These are phyloP conservation scores for Zostera marina DNA, from an alignment of 116 monocot genomes.

Conservation along the genomic window DNA sequence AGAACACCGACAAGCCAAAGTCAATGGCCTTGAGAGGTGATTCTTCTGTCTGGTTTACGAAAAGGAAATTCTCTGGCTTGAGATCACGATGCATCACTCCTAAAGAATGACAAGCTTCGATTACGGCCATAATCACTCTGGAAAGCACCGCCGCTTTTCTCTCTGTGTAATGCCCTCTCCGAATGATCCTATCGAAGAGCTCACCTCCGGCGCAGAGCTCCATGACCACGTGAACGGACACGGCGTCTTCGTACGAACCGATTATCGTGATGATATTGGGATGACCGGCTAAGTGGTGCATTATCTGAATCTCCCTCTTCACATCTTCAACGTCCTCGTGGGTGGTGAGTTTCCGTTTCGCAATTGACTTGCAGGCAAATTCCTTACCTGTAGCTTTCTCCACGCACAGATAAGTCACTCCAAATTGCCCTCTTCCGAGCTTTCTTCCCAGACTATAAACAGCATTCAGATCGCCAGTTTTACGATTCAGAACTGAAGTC, in stretches of 20 bases:
- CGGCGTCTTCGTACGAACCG: conserved; percentile 40
- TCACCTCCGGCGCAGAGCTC: conserved; percentile 62
- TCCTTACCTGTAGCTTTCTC: conserved; percentile 40
- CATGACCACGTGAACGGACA: conserved; percentile 62
- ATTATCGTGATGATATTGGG: conserved; percentile 33
- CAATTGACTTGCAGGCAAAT: conserved; percentile 68
- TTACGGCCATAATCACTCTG: conserved; percentile 36
- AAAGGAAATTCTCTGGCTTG: conserved; percentile 26
- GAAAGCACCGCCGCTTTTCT: conserved; percentile 45
- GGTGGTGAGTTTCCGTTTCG: conserved; percentile 44
- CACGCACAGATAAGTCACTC: conserved; percentile 46
- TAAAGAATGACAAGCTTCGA: conserved; percentile 57
- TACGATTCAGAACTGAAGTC: no score
- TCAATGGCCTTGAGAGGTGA: conserved; percentile 45
- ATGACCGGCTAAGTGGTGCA: conserved; percentile 59
- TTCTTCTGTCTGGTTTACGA: conserved; percentile 40
- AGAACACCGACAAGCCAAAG: conserved; percentile 64
- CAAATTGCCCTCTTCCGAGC: conserved; percentile 75
- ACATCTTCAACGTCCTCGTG: conserved; percentile 63
- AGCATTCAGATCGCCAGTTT: no score
- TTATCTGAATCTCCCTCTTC: conserved; percentile 53
- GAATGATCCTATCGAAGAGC: conserved; percentile 49
- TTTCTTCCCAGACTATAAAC: no score
- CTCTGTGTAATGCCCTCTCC: conserved; percentile 48
- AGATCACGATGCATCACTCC: conserved; percentile 23